A percentile compares a stretch with the other conserved stretches of the same genome.
Evolutionary conservation across 73 alveolate species (phyloP).

Genomic region (Uronychia setigera): DNA sequence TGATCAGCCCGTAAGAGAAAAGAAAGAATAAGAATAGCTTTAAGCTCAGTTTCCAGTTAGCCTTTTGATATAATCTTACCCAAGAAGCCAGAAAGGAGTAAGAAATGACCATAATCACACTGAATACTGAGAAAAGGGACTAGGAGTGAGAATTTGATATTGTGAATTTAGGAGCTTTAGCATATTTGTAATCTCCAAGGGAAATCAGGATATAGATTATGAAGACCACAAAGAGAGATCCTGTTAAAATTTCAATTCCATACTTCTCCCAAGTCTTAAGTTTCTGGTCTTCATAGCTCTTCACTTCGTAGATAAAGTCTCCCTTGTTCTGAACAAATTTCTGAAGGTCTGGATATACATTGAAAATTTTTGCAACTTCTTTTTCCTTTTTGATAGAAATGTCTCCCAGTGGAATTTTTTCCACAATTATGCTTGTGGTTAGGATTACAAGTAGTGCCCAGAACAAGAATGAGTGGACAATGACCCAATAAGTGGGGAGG

Average conservation of each 20-base stretch:
- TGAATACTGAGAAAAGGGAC: neutral
- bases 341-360: neutral
- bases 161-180: neutral
- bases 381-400: neutral
- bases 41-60: neutral
- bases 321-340: neutral
- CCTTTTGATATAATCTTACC: neutral
- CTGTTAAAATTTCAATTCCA: conserved; percentile 1
- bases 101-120: neutral
- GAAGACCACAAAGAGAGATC: neutral
- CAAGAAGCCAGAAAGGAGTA: neutral
- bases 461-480: conserved; percentile 16
- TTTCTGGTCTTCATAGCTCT: neutral
- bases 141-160: neutral
- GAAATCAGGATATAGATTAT: neutral
- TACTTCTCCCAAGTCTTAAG: neutral
- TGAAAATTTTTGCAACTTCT: neutral
- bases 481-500: conserved; percentile 26
- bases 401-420: neutral
- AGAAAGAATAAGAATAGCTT: neutral
- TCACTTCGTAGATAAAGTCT: neutral
- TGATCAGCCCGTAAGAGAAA: neutral
- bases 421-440: neutral
- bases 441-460: conserved; percentile 7
- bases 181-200: neutral